phyloP scores from a whole-genome alignment of 371 early-diverging fungal genomes.

The Sporodiniella umbellata region DNA sequence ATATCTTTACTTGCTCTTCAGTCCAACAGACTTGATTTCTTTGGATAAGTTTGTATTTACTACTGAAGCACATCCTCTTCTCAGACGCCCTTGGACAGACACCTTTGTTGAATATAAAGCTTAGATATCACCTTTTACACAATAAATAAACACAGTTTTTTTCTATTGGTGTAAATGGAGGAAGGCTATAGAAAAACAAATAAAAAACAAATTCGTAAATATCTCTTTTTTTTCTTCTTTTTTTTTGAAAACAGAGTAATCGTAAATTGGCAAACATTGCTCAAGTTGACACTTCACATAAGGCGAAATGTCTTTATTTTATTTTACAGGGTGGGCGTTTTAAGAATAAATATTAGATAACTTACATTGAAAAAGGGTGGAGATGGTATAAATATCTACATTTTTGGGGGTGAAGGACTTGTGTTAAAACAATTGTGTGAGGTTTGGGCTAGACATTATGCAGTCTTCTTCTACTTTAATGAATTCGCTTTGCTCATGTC shows the following conservation, averaged over 20 bases:
- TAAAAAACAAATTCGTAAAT: no score
- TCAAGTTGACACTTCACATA: no score
- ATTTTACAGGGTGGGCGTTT: neutral
- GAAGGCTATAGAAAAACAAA: no score
- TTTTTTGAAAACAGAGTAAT: neutral
- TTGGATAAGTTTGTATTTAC: constrained; percentile 16
- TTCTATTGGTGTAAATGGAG: no score
- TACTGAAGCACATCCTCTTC: constrained; percentile 18
- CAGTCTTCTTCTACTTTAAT: constrained; percentile 18
- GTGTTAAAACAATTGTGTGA: neutral
- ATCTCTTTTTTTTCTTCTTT: neutral
- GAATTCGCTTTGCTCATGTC: constrained; percentile 18
- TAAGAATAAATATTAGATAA: neutral
- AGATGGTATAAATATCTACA: neutral
- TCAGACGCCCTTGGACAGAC: constrained; percentile 6
- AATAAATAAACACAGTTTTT: no score
- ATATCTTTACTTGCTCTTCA: constrained; percentile 15
- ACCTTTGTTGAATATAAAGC: constrained; percentile 1
- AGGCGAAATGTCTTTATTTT: neutral
- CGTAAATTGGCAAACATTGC: no score
- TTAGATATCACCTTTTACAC: neutral
- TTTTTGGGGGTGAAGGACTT: neutral
- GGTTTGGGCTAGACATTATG: neutral
- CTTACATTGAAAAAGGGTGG: neutral
- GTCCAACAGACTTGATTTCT: constrained; percentile 16